Base-by-base conservation (phyloP, 176 grass and related monocot genomes). In the Thinopyrum elongatum region DNA sequence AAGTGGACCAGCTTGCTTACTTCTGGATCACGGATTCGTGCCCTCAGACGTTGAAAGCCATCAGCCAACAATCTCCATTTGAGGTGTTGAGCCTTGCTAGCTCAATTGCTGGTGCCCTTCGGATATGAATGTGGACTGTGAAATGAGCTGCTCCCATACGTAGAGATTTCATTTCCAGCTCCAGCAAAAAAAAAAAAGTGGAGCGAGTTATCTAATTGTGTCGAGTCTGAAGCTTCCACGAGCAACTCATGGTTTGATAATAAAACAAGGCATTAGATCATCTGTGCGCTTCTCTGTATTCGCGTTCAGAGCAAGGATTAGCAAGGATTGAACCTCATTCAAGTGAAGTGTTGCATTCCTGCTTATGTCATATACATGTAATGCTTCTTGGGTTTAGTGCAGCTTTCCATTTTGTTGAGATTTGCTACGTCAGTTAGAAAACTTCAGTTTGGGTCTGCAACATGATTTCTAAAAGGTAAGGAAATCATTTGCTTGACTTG, bases 11-110 rank as follows among this genome's bases (percentile, higher is more conserved):
- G 82, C 86, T 93, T 83, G 63, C 85, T 14, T 91, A 94, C 66
- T 97, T 94, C 73, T 97, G 94, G 94, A 97, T 94, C 70, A 97
- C 94, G 1, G 92, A 97, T 83, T 97, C 88, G 8, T 94, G 92
- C 80, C 90, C 90, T 12, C 80, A 90, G 21, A 98, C 93, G 26
- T 81, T 95, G 17, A 95, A 86, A 84, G 86, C 89, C 39, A 90
- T 98, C 34, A 78, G 67, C 61, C 85, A 95, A 69, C 81, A 57
- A 51, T 67, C 86, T 92, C 93, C 93, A 39, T 98, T 98, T 81
- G 95, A 98, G 77, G 86, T 98, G 44, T 75, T 95, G 55, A 98
- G 93, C 83, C 93, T 98, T 89, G 89, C 93, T 86, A 60, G 87
- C 86, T 91, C 90, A 1, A 94, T 97, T 87, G 90, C 92, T 26